Percentiles rank a stretch among this genome's conserved stretches.
These are phyloP conservation scores for Allium fistulosum DNA, from an alignment of 106 monocot genomes.

Conservation along the genomic window DNA sequence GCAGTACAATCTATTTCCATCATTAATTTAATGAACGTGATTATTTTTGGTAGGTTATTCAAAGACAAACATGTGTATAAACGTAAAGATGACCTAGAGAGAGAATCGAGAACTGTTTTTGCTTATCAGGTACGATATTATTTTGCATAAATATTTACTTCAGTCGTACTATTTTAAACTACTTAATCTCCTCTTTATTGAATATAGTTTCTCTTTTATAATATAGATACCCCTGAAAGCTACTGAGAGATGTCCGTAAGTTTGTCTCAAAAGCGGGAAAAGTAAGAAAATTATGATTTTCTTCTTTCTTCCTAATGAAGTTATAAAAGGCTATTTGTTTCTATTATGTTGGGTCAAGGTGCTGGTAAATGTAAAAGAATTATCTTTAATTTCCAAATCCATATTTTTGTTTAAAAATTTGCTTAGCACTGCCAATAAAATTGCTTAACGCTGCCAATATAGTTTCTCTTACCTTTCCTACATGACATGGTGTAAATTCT, in stretches of 20 bases:
- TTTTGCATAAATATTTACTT: not conserved
- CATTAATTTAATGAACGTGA: constrained; percentile 25
- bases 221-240: constrained; percentile 72
- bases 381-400: not conserved
- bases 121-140: constrained; percentile 52
- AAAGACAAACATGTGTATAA: constrained; percentile 61
- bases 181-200: too few species aligned
- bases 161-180: not conserved
- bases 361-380: too few species aligned
- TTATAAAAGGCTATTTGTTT: constrained; percentile 17
- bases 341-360: too few species aligned
- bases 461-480: too few species aligned
- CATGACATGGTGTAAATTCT: too few species aligned
- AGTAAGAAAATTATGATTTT: constrained; percentile 27
- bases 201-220: not conserved
- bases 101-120: constrained; percentile 86
- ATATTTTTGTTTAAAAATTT: not conserved
- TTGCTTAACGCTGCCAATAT: too few species aligned
- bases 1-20: too few species aligned
- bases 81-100: constrained; percentile 79
- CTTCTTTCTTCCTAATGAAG: constrained; percentile 11
- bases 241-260: constrained; percentile 67
- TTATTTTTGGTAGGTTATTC: constrained; percentile 41
- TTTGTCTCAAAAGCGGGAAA: constrained; percentile 83
- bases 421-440: too few species aligned